These are phyloP conservation scores for Phytophthora pseudosyringae DNA, from an alignment of 352 stramenopile genomes.

Conservation along the genomic window DNA sequence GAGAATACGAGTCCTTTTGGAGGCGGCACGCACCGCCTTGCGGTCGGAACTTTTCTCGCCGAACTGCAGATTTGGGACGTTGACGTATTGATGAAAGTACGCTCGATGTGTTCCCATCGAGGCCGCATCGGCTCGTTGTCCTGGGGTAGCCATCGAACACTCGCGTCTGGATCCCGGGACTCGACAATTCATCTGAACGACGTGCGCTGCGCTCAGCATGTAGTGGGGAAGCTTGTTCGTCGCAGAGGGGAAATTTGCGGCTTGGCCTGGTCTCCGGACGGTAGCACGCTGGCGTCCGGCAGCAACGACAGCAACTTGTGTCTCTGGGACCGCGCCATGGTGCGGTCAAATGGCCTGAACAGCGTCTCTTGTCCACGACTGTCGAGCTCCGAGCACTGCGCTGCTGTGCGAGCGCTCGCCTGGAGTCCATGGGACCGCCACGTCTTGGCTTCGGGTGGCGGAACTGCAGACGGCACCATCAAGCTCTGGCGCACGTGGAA, in stretches of 20 bases:
- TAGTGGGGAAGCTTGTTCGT: slow-evolving; percentile 73
- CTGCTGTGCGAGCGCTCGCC: slow-evolving; percentile 96
- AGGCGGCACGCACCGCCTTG: slow-evolving; percentile 51
- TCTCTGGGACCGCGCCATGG: slow-evolving; percentile 87
- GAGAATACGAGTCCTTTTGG: background rate
- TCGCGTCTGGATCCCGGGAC: slow-evolving; percentile 93
- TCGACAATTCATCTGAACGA: slow-evolving; percentile 84
- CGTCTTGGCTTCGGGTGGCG: slow-evolving; percentile 94
- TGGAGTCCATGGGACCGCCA: slow-evolving; percentile 97
- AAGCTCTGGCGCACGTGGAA: slow-evolving; percentile 96
- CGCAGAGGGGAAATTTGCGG: slow-evolving; percentile 97
- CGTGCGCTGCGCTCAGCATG: slow-evolving; percentile 44
- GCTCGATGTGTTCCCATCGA: slow-evolving; percentile 89
- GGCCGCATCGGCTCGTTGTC: slow-evolving; percentile 91
- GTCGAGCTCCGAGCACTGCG: slow-evolving; percentile 89
- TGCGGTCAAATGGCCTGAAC: background rate
- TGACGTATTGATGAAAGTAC: slow-evolving; percentile 76
- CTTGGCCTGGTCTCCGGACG: slow-evolving; percentile 94
- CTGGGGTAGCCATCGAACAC: slow-evolving; percentile 87
- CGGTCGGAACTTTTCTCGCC: slow-evolving; percentile 92
- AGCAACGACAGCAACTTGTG: slow-evolving; percentile 96
- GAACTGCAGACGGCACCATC: slow-evolving; percentile 95
- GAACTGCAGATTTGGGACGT: slow-evolving; percentile 97
- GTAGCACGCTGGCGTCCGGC: slow-evolving; percentile 92
- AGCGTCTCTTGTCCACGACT: slow-evolving; percentile 38